Evolutionary conservation across 257 asterid genomes (phyloP).

Genomic region (Salvia rosmarinus): DNA sequence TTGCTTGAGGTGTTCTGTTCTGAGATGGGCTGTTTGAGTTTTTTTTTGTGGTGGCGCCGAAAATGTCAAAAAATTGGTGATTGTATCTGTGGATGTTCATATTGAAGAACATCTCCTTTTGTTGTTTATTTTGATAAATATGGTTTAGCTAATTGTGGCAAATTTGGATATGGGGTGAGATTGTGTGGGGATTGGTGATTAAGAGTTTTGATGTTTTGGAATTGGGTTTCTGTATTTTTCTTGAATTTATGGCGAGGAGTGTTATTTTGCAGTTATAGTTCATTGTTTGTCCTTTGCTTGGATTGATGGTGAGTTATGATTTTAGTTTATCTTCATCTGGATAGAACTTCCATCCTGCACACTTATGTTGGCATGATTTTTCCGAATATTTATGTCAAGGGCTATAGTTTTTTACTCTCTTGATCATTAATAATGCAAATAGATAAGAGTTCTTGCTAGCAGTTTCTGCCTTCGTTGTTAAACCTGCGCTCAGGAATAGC

Average conservation of each 20-base stretch:
- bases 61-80: constrained; percentile 20
- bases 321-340: constrained; percentile 1
- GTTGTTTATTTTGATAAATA: constrained; percentile 18
- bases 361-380: not conserved
- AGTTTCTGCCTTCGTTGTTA: not conserved
- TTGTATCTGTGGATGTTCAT: constrained; percentile 21
- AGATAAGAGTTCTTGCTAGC: not conserved
- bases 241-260: constrained; percentile 30
- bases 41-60: constrained; percentile 29
- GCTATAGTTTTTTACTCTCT: not conserved
- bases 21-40: constrained; percentile 29
- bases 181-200: constrained; percentile 5
- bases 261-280: constrained; percentile 2
- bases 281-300: constrained; percentile 1
- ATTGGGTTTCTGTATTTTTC: constrained; percentile 12
- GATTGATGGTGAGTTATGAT: constrained; percentile 9
- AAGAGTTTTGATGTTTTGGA: constrained; percentile 18
- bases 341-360: not conserved
- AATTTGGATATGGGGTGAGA: not conserved
- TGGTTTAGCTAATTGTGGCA: not conserved
- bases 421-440: not conserved
- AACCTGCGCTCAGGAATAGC: not conserved
- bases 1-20: constrained; percentile 15
- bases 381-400: not conserved
- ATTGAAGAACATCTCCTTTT: constrained; percentile 1